phyloP scores from a whole-genome alignment of 208 protist genomes.

The Tritrichomonas musculus region DNA sequence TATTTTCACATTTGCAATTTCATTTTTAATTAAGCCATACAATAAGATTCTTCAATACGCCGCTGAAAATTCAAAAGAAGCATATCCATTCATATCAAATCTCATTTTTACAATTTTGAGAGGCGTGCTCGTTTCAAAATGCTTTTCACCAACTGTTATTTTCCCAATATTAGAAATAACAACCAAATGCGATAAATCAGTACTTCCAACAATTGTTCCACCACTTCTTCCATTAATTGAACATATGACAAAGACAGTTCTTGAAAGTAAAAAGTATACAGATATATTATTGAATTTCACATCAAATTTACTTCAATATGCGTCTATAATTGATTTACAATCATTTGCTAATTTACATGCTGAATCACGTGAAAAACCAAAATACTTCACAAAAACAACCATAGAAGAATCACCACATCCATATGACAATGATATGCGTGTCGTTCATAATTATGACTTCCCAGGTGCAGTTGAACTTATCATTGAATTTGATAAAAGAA shows the following conservation, averaged over 20 bases:
- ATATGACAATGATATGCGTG: not conserved
- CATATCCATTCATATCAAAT: not conserved
- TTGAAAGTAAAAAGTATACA: not conserved
- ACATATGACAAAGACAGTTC: too few relatives aligned
- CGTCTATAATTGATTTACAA: not conserved
- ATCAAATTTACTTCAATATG: not conserved
- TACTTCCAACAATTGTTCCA: not conserved
- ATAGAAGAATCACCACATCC: slow-evolving; percentile 24
- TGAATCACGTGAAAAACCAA: not conserved
- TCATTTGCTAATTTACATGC: not conserved
- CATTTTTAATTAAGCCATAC: not conserved
- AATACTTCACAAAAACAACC: not conserved
- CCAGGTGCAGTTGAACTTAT: not conserved
- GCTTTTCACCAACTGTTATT: not conserved
- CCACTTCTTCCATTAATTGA: not conserved
- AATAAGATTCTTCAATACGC: not conserved
- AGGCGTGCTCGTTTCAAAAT: not conserved
- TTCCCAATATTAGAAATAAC: not conserved
- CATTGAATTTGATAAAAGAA: not conserved
- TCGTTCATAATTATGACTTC: not conserved
- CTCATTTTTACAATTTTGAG: not conserved
- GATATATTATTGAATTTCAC: not conserved
- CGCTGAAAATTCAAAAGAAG: not conserved
- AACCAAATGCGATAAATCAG: not conserved
- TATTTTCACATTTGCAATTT: not conserved